phyloP scores from a whole-genome alignment of 805 yeast genomes.

The Saturnispora ahearnii region DNA sequence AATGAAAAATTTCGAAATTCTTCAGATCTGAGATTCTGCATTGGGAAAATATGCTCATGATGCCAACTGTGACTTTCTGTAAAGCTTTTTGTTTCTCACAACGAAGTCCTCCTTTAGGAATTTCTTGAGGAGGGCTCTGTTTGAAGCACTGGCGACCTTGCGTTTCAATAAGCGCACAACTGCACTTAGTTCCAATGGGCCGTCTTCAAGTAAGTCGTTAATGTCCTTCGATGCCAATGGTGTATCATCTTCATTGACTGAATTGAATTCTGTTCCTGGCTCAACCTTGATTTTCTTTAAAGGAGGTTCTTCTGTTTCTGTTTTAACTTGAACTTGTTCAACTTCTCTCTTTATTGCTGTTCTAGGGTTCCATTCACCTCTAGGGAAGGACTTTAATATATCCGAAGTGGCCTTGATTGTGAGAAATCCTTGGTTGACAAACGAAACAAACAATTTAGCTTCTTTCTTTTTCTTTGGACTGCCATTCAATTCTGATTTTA shows the following conservation, averaged over 20 bases:
- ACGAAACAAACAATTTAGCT: constrained; percentile 32
- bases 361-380: constrained; percentile 78
- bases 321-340: constrained; percentile 8
- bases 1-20: neutral
- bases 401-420: constrained; percentile 56
- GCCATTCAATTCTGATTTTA: constrained; percentile 14
- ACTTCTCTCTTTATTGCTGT: constrained; percentile 28
- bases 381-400: constrained; percentile 57
- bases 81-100: constrained; percentile 27
- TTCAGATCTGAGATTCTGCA: neutral
- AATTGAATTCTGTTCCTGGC: constrained; percentile 3
- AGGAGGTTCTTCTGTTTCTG: constrained; percentile 12
- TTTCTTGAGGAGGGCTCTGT: constrained; percentile 46
- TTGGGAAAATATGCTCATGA: neutral
- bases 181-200: constrained; percentile 44
- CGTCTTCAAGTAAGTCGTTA: constrained; percentile 46
- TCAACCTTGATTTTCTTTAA: constrained; percentile 25
- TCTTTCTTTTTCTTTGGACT: constrained; percentile 8
- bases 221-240: constrained; percentile 57
- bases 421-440: constrained; percentile 41
- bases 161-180: constrained; percentile 51
- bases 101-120: constrained; percentile 24
- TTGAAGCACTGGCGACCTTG: constrained; percentile 55
- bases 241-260: neutral
- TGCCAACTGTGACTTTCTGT: constrained; percentile 11